Base-by-base conservation (phyloP, 75 land plant species). In the Pinus taeda region DNA sequence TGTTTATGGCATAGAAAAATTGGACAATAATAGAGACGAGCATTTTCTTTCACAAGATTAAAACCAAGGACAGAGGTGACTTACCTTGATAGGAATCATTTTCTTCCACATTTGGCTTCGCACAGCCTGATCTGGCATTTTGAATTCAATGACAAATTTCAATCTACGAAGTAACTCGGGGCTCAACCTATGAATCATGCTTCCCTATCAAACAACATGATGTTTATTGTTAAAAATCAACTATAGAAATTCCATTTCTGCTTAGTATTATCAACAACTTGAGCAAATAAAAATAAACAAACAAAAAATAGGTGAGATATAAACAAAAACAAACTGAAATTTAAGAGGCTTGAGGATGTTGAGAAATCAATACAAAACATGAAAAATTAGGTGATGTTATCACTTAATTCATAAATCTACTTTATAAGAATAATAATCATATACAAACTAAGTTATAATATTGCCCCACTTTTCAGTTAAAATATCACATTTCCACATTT, bases 21-120 rank as follows among this genome's bases (percentile, higher is more conserved):
- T 45, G 49, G 49, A 5, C 49, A 4, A 39, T 45, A 6, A 45
- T 45, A 45, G 6, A 45, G 49, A 37, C 39, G 2, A 33, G 17
- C 49, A 69, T 39, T 14, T 69, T 11, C 42, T 15, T 69, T 17
- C 49, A 39, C 6, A 13, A 15, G 49, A 8, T 69, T 20, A 21
- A 69, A 1, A n/a, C 20, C 42, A 39, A 1, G 33, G 9, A 42
- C 9, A 42, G 1, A 1, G 33, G 71, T 37, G 11, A 39, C 33
- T 74, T 59, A 78, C 82, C 81, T 81, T 64, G 45, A 9, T 71
- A 15, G 81, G 82, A 57, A 81, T 57, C 82, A 81, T 81, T 66
- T 81, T 81, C 79, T 78, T 62, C 82, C 82, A 81, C 82, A 81
- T 81, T 30, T 60, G 18, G 11, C 81, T 22, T 17, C 82, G 72